These are phyloP conservation scores for Kodamaea laetipori DNA, from an alignment of 805 yeast species.

Conservation along the genomic window DNA sequence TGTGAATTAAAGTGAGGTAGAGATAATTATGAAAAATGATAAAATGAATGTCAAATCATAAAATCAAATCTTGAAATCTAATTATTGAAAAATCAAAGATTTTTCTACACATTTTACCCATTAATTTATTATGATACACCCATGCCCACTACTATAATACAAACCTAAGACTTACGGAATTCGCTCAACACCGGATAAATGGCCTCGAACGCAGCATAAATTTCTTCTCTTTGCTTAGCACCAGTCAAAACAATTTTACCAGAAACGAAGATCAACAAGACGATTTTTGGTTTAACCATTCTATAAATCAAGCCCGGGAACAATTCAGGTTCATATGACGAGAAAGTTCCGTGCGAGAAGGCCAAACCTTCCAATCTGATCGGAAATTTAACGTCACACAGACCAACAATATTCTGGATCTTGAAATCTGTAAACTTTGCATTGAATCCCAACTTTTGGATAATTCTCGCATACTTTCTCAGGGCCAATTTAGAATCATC, in stretches of 20 bases:
- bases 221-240: slow-evolving; percentile 98
- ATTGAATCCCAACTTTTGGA: slow-evolving; percentile 95
- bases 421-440: slow-evolving; percentile 98
- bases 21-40: too few relatives aligned
- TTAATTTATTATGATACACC: slow-evolving; percentile 6
- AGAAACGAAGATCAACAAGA: slow-evolving; percentile 89
- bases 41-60: too few relatives aligned
- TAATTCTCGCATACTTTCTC: slow-evolving; percentile 95
- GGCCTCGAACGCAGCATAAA: slow-evolving; percentile 96
- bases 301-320: slow-evolving; percentile 98
- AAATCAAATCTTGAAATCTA: too few relatives aligned
- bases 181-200: slow-evolving; percentile 98
- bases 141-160: slow-evolving; percentile 10
- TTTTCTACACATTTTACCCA: slow-evolving; percentile 3
- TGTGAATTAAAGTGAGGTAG: too few relatives aligned
- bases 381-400: slow-evolving; percentile 98
- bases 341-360: slow-evolving; percentile 97
- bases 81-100: not conserved
- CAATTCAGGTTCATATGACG: slow-evolving; percentile 96
- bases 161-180: slow-evolving; percentile 73
- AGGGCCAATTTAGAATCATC: slow-evolving; percentile 98
- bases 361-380: slow-evolving; percentile 97
- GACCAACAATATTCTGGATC: slow-evolving; percentile 96
- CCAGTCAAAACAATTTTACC: slow-evolving; percentile 98
- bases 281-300: slow-evolving; percentile 99